Conservation (phyloP, 1,139 yeast genomes). For the Taphrina deformans region DNA sequence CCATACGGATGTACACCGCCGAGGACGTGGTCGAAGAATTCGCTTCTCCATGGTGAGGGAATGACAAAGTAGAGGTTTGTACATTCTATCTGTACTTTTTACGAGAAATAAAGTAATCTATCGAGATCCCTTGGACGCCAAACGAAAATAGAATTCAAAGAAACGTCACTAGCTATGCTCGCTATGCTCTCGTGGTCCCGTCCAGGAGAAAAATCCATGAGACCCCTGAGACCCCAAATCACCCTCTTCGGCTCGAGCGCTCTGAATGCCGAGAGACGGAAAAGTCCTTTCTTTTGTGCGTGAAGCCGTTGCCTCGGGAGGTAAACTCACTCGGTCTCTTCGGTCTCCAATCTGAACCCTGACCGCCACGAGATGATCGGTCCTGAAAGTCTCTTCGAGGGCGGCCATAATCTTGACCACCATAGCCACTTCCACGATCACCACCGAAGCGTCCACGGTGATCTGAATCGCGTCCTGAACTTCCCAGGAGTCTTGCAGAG, state of each 20-base stretch:
- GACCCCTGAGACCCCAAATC: neutral
- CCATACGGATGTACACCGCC: neutral
- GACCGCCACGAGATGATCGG: neutral
- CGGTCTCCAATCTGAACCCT: neutral
- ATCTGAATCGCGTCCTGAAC: neutral
- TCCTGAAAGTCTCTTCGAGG: neutral
- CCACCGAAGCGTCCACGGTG: neutral
- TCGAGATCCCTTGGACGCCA: no score
- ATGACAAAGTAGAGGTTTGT: neutral
- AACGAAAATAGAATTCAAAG: neutral
- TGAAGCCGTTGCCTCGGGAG: neutral
- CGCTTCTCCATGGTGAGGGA: neutral
- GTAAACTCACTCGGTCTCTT: neutral
- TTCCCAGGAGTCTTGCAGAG: neutral
- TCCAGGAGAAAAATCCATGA: no score
- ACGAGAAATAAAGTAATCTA: no score
- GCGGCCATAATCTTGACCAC: neutral
- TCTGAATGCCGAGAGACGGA: neutral
- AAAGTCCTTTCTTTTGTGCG: neutral
- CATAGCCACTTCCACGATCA: neutral
- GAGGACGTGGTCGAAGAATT: neutral
- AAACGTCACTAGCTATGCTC: neutral
- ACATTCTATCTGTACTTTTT: neutral
- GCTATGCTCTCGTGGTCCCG: neutral
- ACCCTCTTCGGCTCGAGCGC: neutral